Base-by-base conservation (phyloP, 164 flowering plant genomes). In the Brasenia schreberi region DNA sequence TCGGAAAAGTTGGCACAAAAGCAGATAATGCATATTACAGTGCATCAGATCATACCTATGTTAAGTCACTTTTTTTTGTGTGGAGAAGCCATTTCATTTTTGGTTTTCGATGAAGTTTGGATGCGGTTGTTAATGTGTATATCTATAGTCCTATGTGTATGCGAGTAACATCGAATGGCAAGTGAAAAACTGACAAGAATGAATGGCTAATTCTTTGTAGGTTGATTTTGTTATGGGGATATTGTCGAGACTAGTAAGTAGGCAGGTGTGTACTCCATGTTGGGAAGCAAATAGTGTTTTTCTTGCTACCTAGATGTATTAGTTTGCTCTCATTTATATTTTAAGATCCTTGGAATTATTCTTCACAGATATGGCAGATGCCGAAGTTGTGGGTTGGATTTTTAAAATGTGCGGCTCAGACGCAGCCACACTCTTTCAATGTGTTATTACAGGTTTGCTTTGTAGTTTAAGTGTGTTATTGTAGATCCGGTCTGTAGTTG, bases 381-480 rank as follows among this genome's bases (percentile, higher is more conserved):
- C 99, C 99, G 52, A 92, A 95, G 76, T 71, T 92, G 74, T 95
- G 97, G 97, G 87, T 88, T 43, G 99, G 99, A 12, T 95, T 95
- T 77, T 72, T 95, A 80, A 95, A 95, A 80, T 95, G 99, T 72
- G 85, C 85, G 16, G 84, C 89, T 59, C 99, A 95, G 78, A 95
- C 97, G 56, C 89, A 84, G 63, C 99, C 99, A 43, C 99, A 86
- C 85, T 95, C 99, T 53, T 92, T 87, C 66, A 79, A 63, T 39
- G 99, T 95, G 52, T 71, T 95, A 60, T 74, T 92, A 65, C 85
- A 88, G 96, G 99, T 92, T 80, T 19, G 52, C 42, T 56, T 43
- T 60, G 18, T 18, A 12, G 16, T 14, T 58, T 14, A 18, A 12
- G 16, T 12, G 16, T 58, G 18, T 4, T 58, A 58, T 12, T 58